Conservation (phyloP, 345 rosid species). For the Populus tremula region DNA sequence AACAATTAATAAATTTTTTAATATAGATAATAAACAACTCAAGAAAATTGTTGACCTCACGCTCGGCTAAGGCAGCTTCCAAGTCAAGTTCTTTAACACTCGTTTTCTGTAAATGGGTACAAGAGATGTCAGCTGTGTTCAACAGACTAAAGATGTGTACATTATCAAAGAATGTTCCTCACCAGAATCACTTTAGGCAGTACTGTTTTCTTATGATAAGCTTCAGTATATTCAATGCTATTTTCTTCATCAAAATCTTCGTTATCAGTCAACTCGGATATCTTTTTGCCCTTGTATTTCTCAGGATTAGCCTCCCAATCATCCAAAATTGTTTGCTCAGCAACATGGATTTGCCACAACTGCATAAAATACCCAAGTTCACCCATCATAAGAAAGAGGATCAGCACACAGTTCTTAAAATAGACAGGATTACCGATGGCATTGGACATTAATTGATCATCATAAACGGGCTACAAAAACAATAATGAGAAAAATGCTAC, state of each 20-base stretch:
- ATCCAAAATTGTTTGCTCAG: constrained; percentile 95
- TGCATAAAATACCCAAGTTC: constrained; percentile 32
- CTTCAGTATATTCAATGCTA: constrained; percentile 53
- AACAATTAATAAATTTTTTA: background rate
- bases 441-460: background rate
- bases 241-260: constrained; percentile 70
- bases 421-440: background rate
- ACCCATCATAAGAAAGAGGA: constrained; percentile 2
- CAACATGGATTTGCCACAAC: constrained; percentile 88
- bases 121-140: constrained; percentile 20
- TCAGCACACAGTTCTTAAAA: background rate
- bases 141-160: background rate
- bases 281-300: constrained; percentile 68
- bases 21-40: background rate
- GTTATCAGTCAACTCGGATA: constrained; percentile 82
- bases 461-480: background rate
- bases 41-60: constrained; percentile 48
- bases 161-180: constrained; percentile 21
- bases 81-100: constrained; percentile 90
- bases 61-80: constrained; percentile 88
- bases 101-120: constrained; percentile 56
- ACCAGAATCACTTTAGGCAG: constrained; percentile 73
- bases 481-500: background rate
- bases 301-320: constrained; percentile 80
- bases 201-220: constrained; percentile 50